Evolutionary conservation across 768 basidiomycete genomes (phyloP).

Genomic region (Hebeloma cylindrosporum): DNA sequence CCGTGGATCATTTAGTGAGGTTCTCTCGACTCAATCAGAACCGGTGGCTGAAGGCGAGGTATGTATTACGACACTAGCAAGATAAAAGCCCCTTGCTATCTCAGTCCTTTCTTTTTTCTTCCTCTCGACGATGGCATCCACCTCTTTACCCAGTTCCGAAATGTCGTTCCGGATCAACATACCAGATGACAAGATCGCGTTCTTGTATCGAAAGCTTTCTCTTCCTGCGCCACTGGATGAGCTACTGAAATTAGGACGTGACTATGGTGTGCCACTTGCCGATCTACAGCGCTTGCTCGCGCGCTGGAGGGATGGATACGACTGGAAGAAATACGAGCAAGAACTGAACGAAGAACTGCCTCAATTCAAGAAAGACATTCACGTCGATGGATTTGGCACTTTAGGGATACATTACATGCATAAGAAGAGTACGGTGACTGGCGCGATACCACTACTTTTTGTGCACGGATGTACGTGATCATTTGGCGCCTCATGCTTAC

Average conservation of each 20-base stretch:
- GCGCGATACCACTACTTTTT: conserved; percentile 60
- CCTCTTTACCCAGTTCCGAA: neutral
- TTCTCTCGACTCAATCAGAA: too few species aligned
- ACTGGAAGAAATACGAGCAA: conserved; percentile 56
- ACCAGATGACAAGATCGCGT: conserved; percentile 38
- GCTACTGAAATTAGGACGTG: conserved; percentile 47
- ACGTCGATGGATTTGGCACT: conserved; percentile 44
- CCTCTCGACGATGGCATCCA: neutral
- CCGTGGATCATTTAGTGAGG: too few species aligned
- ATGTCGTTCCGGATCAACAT: conserved; percentile 48
- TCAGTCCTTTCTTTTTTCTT: neutral
- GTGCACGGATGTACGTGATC: conserved; percentile 53
- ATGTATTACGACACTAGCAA: too few species aligned
- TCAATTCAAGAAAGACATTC: conserved; percentile 53
- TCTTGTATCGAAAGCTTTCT: conserved; percentile 46
- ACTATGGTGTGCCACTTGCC: conserved; percentile 53
- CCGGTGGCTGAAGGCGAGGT: too few species aligned
- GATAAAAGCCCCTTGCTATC: too few species aligned
- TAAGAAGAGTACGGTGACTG: conserved; percentile 40
- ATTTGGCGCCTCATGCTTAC: neutral
- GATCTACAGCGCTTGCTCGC: conserved; percentile 49
- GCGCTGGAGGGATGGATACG: conserved; percentile 53
- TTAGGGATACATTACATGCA: conserved; percentile 59
- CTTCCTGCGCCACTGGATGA: conserved; percentile 57
- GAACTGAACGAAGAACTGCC: conserved; percentile 51